Percentiles rank a stretch among this genome's conserved stretches.
Evolutionary conservation across 768 basidiomycete species (phyloP).

Genomic region (Chiua virens): DNA sequence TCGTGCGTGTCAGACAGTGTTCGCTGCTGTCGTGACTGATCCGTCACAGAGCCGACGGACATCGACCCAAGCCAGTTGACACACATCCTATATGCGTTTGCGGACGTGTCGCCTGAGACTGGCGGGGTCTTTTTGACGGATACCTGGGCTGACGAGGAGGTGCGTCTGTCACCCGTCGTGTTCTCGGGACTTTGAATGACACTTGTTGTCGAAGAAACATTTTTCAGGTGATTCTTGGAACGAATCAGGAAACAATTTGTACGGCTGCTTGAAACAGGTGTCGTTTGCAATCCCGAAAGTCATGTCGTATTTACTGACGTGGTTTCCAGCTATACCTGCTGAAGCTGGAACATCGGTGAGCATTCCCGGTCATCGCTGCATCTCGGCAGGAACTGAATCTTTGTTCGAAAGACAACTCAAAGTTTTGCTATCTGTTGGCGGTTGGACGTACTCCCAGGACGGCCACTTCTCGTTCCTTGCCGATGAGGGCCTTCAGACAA

Average conservation of each 20-base stretch:
- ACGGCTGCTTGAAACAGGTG: constrained; percentile 79
- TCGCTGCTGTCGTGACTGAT: constrained; percentile 2
- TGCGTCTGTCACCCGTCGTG: constrained; percentile 16
- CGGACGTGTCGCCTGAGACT: constrained; percentile 60
- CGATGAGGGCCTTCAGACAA: constrained; percentile 45
- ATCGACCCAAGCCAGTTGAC: constrained; percentile 61
- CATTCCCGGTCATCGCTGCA: neutral
- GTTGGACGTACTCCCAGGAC: constrained; percentile 71
- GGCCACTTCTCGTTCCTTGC: constrained; percentile 70
- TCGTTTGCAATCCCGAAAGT: constrained; percentile 11
- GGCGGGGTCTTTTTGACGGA: constrained; percentile 71
- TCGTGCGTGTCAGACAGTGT: constrained; percentile 38
- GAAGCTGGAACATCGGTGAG: constrained; percentile 54
- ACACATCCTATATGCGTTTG: constrained; percentile 80
- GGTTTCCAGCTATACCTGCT: constrained; percentile 43
- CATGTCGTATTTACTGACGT: neutral
- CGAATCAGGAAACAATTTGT: constrained; percentile 75
- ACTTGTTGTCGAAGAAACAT: constrained; percentile 50
- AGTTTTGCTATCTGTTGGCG: constrained; percentile 53
- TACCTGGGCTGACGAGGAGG: constrained; percentile 71
- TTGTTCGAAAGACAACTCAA: constrained; percentile 41
- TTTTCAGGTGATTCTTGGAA: constrained; percentile 72
- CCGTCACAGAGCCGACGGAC: constrained; percentile 57
- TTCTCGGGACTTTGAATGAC: constrained; percentile 5
- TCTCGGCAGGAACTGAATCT: neutral